Evolutionary conservation across 371 early-diverging fungal species (phyloP).

Genomic region (Basidiobolus meristosporus): DNA sequence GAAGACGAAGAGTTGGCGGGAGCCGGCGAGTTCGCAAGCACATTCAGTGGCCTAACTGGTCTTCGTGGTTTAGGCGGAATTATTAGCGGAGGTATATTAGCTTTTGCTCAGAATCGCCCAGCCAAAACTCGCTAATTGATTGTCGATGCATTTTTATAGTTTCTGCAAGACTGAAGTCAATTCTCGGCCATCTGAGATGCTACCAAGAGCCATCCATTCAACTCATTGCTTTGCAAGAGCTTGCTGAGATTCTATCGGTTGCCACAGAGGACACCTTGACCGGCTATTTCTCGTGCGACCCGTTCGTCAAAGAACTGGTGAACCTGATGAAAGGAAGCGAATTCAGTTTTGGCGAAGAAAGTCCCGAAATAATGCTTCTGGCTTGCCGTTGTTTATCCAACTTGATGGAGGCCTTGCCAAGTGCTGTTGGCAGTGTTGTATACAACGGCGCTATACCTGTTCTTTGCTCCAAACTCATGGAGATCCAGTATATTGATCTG

Average conservation of each 20-base stretch:
- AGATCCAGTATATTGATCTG: constrained; percentile 78
- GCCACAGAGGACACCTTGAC: constrained; percentile 42
- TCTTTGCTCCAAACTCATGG: constrained; percentile 52
- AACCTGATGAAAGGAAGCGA: constrained; percentile 28
- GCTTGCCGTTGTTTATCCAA: constrained; percentile 78
- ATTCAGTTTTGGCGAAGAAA: no score
- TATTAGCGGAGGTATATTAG: constrained; percentile 10
- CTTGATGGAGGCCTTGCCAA: constrained; percentile 72
- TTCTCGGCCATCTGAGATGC: constrained; percentile 22
- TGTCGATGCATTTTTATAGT: constrained; percentile 17
- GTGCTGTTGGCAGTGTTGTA: constrained; percentile 34
- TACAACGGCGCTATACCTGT: constrained; percentile 49
- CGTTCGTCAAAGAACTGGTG: constrained; percentile 32
- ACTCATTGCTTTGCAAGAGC: constrained; percentile 38
- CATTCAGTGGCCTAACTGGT: constrained; percentile 14
- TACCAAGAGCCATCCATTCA: constrained; percentile 36
- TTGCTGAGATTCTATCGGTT: constrained; percentile 43
- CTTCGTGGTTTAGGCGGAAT: constrained; percentile 18
- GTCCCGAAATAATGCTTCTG: constrained; percentile 58
- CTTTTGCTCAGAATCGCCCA: constrained; percentile 7
- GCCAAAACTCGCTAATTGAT: not conserved
- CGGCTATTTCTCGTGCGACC: constrained; percentile 27
- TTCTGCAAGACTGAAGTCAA: constrained; percentile 17
- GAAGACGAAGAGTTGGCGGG: constrained; percentile 7
- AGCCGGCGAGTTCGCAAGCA: constrained; percentile 3